These are phyloP conservation scores for Leucocoprinus birnbaumii DNA, from an alignment of 768 basidiomycete species.

Conservation along the genomic window DNA sequence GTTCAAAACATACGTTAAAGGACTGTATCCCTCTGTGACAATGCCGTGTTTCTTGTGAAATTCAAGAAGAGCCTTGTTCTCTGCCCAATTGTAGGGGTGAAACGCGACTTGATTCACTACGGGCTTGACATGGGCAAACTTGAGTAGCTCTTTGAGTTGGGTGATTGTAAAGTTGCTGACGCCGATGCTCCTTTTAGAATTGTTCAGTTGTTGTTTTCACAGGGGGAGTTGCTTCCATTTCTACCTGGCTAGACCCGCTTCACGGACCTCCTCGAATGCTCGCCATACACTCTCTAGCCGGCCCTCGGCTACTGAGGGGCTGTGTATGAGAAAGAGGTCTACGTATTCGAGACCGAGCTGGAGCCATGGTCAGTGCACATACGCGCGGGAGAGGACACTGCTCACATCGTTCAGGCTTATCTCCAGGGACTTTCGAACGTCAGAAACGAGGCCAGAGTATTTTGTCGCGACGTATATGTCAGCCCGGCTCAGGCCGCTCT, in stretches of 20 bases:
- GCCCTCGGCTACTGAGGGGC: conserved; percentile 28
- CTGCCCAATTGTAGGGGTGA: conserved; percentile 65
- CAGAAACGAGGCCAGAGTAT: conserved; percentile 32
- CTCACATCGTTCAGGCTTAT: conserved; percentile 50
- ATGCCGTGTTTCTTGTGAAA: conserved; percentile 58
- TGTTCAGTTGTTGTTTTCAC: background rate
- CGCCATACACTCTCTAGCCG: conserved; percentile 46
- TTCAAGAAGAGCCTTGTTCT: conserved; percentile 53
- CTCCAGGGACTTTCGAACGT: conserved; percentile 37
- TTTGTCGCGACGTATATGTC: conserved; percentile 57
- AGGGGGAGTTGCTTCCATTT: background rate
- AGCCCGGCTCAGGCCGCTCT: conserved; percentile 42
- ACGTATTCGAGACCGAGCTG: conserved; percentile 61
- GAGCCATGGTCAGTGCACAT: background rate
- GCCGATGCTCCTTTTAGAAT: conserved; percentile 57
- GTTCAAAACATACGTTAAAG: conserved; percentile 46
- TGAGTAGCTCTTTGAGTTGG: conserved; percentile 49
- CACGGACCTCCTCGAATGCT: conserved; percentile 52
- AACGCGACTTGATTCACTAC: conserved; percentile 73
- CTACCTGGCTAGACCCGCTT: conserved; percentile 41
- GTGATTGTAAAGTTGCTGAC: conserved; percentile 65
- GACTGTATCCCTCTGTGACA: conserved; percentile 69
- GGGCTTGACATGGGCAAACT: conserved; percentile 51
- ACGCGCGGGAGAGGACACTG: background rate
- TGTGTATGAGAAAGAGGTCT: conserved; percentile 72